Evolutionary conservation across 2,329 filamentous ascomycete species (phyloP).

Genomic region (Scorias spongiosa): DNA sequence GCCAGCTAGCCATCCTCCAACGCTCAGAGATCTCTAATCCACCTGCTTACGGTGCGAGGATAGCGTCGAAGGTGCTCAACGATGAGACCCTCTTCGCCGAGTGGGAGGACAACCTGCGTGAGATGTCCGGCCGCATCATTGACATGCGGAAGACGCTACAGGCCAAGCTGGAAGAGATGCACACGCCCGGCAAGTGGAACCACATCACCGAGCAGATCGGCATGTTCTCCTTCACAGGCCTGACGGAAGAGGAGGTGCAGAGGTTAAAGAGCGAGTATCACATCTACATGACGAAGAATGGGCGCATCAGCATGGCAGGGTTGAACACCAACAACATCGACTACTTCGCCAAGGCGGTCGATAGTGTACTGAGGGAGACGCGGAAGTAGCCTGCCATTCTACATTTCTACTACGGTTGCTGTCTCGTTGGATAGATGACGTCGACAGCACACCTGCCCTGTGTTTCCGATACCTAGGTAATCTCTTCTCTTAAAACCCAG

Average conservation of each 20-base stretch:
- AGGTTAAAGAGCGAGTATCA: constrained; percentile 56
- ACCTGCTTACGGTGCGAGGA: constrained; percentile 81
- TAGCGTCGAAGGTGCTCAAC: constrained; percentile 73
- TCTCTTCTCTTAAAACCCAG: no score
- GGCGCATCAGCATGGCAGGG: constrained; percentile 96
- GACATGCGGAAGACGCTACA: constrained; percentile 72
- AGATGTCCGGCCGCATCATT: constrained; percentile 92
- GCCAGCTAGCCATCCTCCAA: constrained; percentile 85
- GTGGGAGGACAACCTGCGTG: constrained; percentile 83
- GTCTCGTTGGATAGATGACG: no score
- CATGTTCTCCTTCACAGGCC: constrained; percentile 93
- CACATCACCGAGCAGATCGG: constrained; percentile 98
- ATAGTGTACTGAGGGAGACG: constrained; percentile 58
- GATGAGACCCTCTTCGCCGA: constrained; percentile 66
- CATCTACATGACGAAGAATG: constrained; percentile 93
- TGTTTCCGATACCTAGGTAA: no score
- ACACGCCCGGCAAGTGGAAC: constrained; percentile 83
- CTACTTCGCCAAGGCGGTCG: constrained; percentile 79
- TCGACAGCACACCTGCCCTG: no score
- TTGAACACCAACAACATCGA: constrained; percentile 84
- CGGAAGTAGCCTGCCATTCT: not conserved
- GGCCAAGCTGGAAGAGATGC: constrained; percentile 64
- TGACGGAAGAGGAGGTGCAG: constrained; percentile 57
- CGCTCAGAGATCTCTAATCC: constrained; percentile 96
- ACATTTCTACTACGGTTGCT: no score